These are phyloP conservation scores for Plantago major DNA, from an alignment of 257 asterid genomes.

Conservation along the genomic window DNA sequence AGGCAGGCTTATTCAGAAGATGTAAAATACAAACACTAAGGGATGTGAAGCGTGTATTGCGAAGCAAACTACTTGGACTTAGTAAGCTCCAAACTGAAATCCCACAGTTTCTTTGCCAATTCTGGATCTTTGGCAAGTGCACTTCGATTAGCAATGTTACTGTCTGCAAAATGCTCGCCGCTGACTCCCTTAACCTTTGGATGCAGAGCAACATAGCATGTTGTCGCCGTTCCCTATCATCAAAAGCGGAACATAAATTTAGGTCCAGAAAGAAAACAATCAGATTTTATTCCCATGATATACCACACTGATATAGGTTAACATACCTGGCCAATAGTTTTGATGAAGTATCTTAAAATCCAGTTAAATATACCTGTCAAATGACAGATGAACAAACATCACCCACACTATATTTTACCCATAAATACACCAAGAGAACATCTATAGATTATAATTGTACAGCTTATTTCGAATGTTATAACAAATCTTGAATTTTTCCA, in stretches of 20 bases:
- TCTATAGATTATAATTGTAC: background rate
- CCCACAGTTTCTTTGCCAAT: conserved; percentile 72
- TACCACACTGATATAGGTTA: background rate
- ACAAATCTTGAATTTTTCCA: background rate
- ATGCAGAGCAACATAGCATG: conserved; percentile 70
- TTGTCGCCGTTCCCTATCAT: conserved; percentile 48
- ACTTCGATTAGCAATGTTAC: conserved; percentile 31
- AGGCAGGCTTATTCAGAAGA: too few species aligned
- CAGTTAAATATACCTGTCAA: conserved; percentile 38
- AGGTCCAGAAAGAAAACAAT: background rate
- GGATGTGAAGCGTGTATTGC: too few species aligned
- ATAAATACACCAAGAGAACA: background rate
- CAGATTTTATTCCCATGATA: background rate
- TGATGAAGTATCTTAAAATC: conserved; percentile 51
- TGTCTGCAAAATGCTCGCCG: conserved; percentile 59
- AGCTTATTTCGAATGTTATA: background rate
- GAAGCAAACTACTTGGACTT: conserved; percentile 26
- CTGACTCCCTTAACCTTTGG: conserved; percentile 65
- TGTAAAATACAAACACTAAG: too few species aligned
- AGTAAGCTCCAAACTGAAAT: conserved; percentile 53
- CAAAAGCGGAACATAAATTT: background rate
- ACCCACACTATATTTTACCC: background rate
- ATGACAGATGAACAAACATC: conserved; percentile 12
- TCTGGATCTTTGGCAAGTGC: conserved; percentile 41
- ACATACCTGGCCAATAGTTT: conserved; percentile 61